Percentiles rank a stretch among this genome's conserved stretches.
phyloP scores from a whole-genome alignment of 108 stramenopile species.

The Craspedostauros australis region DNA sequence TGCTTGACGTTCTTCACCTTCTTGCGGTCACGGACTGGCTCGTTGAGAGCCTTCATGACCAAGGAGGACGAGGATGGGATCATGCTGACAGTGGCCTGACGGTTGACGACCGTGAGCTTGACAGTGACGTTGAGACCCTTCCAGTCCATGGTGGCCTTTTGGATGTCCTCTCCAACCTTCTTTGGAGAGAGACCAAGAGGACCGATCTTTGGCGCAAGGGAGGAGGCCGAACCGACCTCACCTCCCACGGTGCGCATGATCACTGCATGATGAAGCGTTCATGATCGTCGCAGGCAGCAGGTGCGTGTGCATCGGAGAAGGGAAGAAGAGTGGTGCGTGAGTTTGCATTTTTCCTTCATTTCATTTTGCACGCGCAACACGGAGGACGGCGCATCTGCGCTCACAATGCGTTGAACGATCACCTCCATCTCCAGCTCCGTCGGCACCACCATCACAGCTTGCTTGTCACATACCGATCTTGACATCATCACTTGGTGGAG shows the following conservation, averaged over 20 bases:
- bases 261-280: slow-evolving; percentile 38
- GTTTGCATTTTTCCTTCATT: too few species aligned
- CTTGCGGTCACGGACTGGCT: slow-evolving; percentile 99
- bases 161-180: slow-evolving; percentile 99
- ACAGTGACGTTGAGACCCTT: slow-evolving; percentile 99
- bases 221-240: slow-evolving; percentile 96
- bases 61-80: slow-evolving; percentile 97
- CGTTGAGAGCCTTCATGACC: slow-evolving; percentile 99
- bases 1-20: slow-evolving; percentile 99
- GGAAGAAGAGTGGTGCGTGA: not conserved
- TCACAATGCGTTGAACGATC: not conserved
- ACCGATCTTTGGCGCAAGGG: slow-evolving; percentile 99
- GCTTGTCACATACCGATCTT: slow-evolving; percentile 74
- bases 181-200: slow-evolving; percentile 99
- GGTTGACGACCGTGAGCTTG: slow-evolving; percentile 99
- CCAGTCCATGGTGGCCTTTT: slow-evolving; percentile 99
- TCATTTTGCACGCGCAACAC: too few species aligned
- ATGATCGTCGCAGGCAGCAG: not conserved
- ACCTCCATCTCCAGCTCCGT: too few species aligned
- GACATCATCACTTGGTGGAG: slow-evolving; percentile 90
- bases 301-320: not conserved
- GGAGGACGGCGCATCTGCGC: not conserved
- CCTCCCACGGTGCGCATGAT: slow-evolving; percentile 99
- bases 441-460: not conserved
- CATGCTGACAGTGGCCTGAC: slow-evolving; percentile 97